A percentile compares a stretch with the other conserved stretches of the same genome.
phyloP scores from a whole-genome alignment of 2,329 filamentous ascomycete genomes.

The Trichoderma lentiforme region DNA sequence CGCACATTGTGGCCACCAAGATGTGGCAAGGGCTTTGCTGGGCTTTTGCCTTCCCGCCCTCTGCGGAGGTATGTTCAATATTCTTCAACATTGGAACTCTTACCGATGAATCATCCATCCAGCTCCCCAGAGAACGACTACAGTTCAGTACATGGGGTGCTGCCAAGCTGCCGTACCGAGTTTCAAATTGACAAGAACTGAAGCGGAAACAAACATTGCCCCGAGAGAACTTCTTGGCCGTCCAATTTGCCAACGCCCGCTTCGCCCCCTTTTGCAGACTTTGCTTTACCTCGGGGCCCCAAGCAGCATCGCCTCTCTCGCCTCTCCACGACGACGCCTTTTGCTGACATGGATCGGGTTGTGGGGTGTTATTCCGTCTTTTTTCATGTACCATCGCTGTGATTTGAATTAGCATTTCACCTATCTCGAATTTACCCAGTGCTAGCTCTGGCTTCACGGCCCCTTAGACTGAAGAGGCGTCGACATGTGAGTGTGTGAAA shows the following conservation, averaged over 20 bases:
- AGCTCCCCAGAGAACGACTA: neutral
- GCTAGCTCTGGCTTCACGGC: neutral
- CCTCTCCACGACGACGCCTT: neutral
- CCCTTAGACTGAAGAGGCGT: neutral
- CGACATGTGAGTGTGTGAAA: neutral
- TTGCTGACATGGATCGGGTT: conserved; percentile 1
- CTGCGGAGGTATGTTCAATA: neutral
- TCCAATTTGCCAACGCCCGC: neutral
- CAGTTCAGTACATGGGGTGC: neutral
- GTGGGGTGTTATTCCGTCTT: neutral
- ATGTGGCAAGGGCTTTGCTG: neutral
- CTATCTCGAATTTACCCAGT: neutral
- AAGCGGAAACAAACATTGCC: neutral
- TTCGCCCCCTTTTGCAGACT: neutral
- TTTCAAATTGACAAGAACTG: neutral
- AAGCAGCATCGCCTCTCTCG: neutral
- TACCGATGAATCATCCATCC: neutral
- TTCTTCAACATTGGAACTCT: no score
- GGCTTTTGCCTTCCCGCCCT: neutral
- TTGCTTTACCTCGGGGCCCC: neutral
- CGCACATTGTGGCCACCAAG: neutral
- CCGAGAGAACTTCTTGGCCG: neutral
- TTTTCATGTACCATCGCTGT: neutral
- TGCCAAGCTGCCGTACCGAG: neutral
- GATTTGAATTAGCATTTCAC: neutral